These are phyloP conservation scores for Capsella rubella DNA, from an alignment of 441 rosid genomes.

Conservation along the genomic window DNA sequence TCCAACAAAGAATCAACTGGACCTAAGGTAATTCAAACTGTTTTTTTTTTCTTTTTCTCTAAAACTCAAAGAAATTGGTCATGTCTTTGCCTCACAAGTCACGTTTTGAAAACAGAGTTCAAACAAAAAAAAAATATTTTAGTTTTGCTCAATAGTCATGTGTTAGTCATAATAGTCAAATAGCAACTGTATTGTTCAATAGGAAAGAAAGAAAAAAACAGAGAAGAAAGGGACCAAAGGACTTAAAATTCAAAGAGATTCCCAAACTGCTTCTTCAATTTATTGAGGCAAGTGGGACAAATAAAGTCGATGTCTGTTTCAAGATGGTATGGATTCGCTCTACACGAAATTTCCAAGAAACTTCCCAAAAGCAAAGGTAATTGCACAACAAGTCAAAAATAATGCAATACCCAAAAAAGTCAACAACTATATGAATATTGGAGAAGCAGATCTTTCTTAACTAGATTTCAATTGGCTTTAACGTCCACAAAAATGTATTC, in stretches of 20 bases:
- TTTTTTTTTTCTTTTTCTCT: neutral
- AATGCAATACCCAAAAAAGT: constrained; percentile 1
- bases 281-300: constrained; percentile 40
- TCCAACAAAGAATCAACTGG: constrained; percentile 7
- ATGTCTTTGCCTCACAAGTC: neutral
- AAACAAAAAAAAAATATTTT: neutral
- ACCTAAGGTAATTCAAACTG: neutral
- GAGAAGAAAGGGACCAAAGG: constrained; percentile 18
- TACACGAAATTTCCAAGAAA: constrained; percentile 36
- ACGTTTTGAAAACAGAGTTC: neutral
- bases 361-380: constrained; percentile 27
- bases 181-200: neutral
- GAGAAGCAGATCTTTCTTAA: constrained; percentile 12
- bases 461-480: neutral
- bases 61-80: neutral
- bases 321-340: constrained; percentile 17
- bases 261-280: neutral
- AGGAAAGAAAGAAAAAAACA: neutral
- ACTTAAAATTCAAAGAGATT: constrained; percentile 10
- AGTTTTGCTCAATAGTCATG: neutral
- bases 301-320: constrained; percentile 38
- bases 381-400: constrained; percentile 37
- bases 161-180: constrained; percentile 21
- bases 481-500: constrained; percentile 5
- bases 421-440: constrained; percentile 34